phyloP scores from a whole-genome alignment of 2,329 filamentous ascomycete species.

The Colletotrichum caudatum region DNA sequence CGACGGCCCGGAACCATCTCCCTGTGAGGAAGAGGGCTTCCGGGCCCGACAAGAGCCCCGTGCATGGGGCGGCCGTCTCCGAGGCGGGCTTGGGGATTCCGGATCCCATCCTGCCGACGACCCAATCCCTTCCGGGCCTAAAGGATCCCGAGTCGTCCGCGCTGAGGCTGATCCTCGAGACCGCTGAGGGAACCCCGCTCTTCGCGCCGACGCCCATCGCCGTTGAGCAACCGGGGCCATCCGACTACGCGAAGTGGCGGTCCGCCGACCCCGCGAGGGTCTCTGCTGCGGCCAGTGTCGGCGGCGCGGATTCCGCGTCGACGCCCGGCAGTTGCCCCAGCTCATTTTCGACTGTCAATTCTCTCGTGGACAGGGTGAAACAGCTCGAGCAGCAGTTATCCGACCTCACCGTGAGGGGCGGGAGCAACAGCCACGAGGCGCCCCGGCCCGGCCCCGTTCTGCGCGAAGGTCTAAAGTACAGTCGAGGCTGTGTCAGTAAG shows the following conservation, averaged over 20 bases:
- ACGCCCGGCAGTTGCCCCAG: constrained; percentile 40
- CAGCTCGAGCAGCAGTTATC: constrained; percentile 59
- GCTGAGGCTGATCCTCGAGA: background rate
- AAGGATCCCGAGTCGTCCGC: background rate
- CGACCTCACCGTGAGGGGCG: constrained; percentile 12
- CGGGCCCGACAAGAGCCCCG: background rate
- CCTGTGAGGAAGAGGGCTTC: no score
- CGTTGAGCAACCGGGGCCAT: constrained; percentile 5
- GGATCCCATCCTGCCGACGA: constrained; percentile 18
- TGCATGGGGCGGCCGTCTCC: background rate
- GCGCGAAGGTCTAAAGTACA: constrained; percentile 29
- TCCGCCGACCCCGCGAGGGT: background rate
- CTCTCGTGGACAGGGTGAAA: constrained; percentile 54
- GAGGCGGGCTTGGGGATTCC: constrained; percentile 3
- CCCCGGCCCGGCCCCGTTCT: background rate
- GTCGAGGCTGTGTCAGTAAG: constrained; percentile 55
- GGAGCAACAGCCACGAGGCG: background rate
- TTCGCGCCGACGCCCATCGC: background rate
- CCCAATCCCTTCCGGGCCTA: constrained; percentile 16
- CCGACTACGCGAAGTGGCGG: constrained; percentile 30
- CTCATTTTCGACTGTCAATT: constrained; percentile 45
- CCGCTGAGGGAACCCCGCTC: background rate
- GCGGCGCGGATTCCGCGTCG: constrained; percentile 32
- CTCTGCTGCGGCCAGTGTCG: background rate
- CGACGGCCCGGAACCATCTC: no score